phyloP scores from a whole-genome alignment of 2,329 filamentous ascomycete species.

The Aspergillus tamarii region DNA sequence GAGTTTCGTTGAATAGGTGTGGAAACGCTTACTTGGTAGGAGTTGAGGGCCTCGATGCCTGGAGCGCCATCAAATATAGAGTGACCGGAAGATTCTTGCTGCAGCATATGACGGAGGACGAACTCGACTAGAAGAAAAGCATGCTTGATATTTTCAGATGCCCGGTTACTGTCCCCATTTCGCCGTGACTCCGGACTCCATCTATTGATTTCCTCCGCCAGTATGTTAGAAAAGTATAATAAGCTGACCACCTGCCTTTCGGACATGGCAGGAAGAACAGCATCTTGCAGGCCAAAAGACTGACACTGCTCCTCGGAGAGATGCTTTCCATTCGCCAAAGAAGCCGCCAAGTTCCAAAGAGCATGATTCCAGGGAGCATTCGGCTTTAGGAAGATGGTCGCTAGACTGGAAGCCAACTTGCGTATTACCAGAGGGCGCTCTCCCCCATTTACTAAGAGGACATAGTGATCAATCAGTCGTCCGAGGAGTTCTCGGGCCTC shows the following conservation, averaged over 20 bases:
- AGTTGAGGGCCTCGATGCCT: constrained; percentile 39
- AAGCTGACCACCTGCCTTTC: constrained; percentile 40
- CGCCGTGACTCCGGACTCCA: constrained; percentile 26
- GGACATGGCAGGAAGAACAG: constrained; percentile 41
- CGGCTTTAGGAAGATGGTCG: constrained; percentile 47
- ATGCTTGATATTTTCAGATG: constrained; percentile 38
- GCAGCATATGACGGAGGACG: constrained; percentile 36
- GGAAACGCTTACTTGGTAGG: constrained; percentile 37
- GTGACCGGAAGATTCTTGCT: constrained; percentile 25
- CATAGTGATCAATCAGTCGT: constrained; percentile 47
- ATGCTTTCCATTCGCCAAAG: constrained; percentile 42
- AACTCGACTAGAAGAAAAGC: constrained; percentile 41
- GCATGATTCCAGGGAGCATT: constrained; percentile 43
- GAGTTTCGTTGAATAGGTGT: background rate
- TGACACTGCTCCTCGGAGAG: constrained; percentile 38
- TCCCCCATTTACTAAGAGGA: constrained; percentile 41
- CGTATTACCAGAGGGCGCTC: constrained; percentile 48
- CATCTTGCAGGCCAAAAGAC: constrained; percentile 32
- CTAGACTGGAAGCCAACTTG: constrained; percentile 51
- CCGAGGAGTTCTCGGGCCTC: constrained; percentile 41
- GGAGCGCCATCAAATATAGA: constrained; percentile 25
- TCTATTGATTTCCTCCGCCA: constrained; percentile 45
- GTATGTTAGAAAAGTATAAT: constrained; percentile 43
- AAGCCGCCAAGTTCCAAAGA: constrained; percentile 41
- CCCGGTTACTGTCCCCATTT: constrained; percentile 17